Evolutionary conservation across 176 grass and related monocot genomes (phyloP).

Genomic region (Miscanthus lutarioriparius): DNA sequence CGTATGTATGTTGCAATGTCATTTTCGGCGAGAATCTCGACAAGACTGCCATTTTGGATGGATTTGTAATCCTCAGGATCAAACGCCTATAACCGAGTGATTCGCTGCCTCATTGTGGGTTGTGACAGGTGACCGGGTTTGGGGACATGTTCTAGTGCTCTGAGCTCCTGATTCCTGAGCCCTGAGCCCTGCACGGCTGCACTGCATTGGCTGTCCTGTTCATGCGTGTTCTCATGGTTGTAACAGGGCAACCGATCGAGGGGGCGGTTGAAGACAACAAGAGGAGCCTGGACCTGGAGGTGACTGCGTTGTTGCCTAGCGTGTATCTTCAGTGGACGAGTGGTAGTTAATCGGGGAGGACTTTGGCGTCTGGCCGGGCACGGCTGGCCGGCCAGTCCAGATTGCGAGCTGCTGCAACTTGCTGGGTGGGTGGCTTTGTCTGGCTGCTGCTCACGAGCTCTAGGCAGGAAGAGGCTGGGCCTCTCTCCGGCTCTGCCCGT

Average conservation of each 20-base stretch:
- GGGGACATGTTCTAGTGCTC: no score
- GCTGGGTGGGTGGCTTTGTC: not conserved
- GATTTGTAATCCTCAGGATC: no score
- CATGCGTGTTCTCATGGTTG: not conserved
- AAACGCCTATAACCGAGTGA: no score
- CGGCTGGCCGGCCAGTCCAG: not conserved
- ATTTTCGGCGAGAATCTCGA: slow-evolving; percentile 22
- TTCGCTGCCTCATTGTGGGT: no score
- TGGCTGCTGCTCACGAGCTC: slow-evolving; percentile 14
- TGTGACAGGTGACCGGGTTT: no score
- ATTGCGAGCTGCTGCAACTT: not conserved
- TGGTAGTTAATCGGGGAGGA: slow-evolving; percentile 1
- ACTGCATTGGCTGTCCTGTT: not conserved
- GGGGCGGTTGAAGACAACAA: slow-evolving; percentile 13
- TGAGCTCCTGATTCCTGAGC: no score
- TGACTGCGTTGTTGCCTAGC: slow-evolving; percentile 24
- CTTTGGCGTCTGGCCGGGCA: not conserved
- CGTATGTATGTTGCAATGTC: not conserved
- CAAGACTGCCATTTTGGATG: not conserved
- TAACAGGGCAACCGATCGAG: not conserved
- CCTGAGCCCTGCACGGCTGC: no score
- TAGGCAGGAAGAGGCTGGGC: not conserved
- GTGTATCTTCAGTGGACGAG: not conserved
- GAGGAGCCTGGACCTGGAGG: not conserved
- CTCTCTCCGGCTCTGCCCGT: slow-evolving; percentile 7